These are phyloP conservation scores for Cardiosporidium cionae DNA, from an alignment of 169 alveolate species.

Conservation along the genomic window DNA sequence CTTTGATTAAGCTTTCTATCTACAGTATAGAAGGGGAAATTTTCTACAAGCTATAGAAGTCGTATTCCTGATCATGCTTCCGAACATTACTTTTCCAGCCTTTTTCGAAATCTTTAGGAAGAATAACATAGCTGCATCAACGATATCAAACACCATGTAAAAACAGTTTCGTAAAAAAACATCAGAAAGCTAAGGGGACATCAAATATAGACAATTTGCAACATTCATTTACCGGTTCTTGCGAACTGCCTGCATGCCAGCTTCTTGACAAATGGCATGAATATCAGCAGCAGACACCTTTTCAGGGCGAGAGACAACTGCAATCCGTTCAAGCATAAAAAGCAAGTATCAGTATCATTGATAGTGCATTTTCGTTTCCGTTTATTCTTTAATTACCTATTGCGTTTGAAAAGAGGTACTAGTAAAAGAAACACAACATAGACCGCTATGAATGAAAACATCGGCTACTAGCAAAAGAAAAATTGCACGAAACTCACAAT, in stretches of 20 bases:
- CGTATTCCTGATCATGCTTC: constrained; percentile 86
- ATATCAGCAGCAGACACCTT: constrained; percentile 97
- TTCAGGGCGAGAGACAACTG: constrained; percentile 91
- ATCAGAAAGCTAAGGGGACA: neutral
- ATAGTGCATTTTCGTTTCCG: too few relatives aligned
- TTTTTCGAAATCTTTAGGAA: constrained; percentile 91
- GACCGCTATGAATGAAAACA: too few relatives aligned
- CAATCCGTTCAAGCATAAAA: neutral
- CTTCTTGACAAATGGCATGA: constrained; percentile 96
- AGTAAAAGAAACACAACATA: neutral
- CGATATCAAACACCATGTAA: neutral
- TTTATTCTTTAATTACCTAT: neutral
- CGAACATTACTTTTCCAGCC: constrained; percentile 91
- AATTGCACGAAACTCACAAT: constrained; percentile 45
- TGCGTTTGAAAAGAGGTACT: neutral
- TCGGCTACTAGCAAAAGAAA: too few relatives aligned
- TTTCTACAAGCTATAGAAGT: constrained; percentile 81
- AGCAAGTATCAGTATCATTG: too few relatives aligned
- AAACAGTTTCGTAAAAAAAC: constrained; percentile 11
- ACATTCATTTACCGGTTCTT: constrained; percentile 72
- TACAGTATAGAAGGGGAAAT: too few relatives aligned
- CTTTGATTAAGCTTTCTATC: too few relatives aligned
- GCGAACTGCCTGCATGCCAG: constrained; percentile 99
- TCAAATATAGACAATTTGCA: neutral
- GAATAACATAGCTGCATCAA: constrained; percentile 76